Evolutionary conservation across 192 early-diverging fungal genomes (phyloP).

Genomic region (Phlyctochytrium arcticum): DNA sequence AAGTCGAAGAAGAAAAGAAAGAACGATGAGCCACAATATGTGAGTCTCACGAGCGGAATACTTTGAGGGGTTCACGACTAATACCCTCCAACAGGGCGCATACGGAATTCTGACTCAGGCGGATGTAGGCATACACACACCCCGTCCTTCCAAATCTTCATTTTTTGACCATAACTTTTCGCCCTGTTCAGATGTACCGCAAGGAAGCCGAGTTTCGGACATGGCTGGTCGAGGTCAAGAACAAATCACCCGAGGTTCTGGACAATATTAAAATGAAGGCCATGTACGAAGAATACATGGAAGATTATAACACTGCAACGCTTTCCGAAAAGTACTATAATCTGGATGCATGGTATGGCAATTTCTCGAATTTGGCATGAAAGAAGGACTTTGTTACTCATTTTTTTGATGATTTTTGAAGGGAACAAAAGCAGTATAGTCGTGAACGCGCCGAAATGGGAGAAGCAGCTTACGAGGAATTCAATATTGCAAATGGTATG

Average conservation of each 20-base stretch:
- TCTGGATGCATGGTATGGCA: conserved; percentile 26
- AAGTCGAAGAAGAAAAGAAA: no score
- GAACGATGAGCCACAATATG: no score
- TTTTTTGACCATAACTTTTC: no score
- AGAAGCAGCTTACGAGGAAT: background rate
- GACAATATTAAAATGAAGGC: conserved; percentile 24
- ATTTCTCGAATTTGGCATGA: background rate
- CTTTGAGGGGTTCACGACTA: no score
- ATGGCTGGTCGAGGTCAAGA: conserved; percentile 49
- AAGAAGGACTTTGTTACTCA: background rate
- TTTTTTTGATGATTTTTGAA: background rate
- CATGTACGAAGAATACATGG: conserved; percentile 42
- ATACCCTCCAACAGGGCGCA: conserved; percentile 8
- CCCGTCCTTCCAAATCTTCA: background rate
- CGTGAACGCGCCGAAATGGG: conserved; percentile 16
- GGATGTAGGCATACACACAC: conserved; percentile 8
- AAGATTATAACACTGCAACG: conserved; percentile 45
- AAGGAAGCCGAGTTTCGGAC: conserved; percentile 46
- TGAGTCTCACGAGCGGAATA: no score
- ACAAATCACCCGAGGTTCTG: conserved; percentile 33
- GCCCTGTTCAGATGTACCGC: conserved; percentile 26
- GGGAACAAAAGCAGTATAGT: conserved; percentile 11
- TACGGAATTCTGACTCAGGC: conserved; percentile 25
- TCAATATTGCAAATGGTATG: conserved; percentile 24
- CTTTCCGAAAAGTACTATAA: conserved; percentile 41